phyloP scores from a whole-genome alignment of 257 asterid species.

The Nicotiana tabacum region DNA sequence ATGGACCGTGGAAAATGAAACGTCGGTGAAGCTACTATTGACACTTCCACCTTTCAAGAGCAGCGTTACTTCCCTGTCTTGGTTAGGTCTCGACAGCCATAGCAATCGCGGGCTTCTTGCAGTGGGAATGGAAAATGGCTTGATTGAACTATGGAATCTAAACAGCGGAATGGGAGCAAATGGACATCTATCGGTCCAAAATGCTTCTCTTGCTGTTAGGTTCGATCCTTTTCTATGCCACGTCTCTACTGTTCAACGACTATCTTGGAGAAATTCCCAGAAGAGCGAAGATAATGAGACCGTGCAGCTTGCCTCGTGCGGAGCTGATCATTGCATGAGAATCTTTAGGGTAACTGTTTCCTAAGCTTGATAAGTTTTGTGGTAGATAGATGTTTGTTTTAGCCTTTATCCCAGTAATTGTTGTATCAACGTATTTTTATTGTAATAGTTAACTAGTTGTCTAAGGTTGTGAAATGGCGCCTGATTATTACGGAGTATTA shows the following conservation, averaged over 20 bases:
- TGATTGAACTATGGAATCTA: constrained; percentile 74
- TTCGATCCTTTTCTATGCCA: constrained; percentile 75
- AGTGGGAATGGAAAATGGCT: constrained; percentile 88
- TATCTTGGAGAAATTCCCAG: constrained; percentile 55
- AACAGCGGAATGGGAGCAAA: constrained; percentile 16
- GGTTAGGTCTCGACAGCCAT: constrained; percentile 56
- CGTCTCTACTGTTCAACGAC: constrained; percentile 61
- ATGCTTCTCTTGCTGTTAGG: constrained; percentile 40
- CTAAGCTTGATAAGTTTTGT: constrained; percentile 5
- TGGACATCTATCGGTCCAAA: constrained; percentile 19
- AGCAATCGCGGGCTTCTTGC: constrained; percentile 60
- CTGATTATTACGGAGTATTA: not conserved
- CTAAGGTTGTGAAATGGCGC: not conserved
- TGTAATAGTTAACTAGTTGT: not conserved
- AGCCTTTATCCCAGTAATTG: not conserved
- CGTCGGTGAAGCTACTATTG: constrained; percentile 48
- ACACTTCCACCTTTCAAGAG: constrained; percentile 70
- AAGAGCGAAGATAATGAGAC: constrained; percentile 32
- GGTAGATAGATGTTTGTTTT: constrained; percentile 5
- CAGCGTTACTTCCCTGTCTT: constrained; percentile 75
- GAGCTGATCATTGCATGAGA: constrained; percentile 91
- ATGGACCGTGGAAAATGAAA: constrained; percentile 54
- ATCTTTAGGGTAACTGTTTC: constrained; percentile 37
- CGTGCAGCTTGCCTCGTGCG: constrained; percentile 81
- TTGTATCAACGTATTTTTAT: not conserved